Evolutionary conservation across 1,284 basidiomycete genomes (phyloP).

Genomic region (Cryptococcus sp.): DNA sequence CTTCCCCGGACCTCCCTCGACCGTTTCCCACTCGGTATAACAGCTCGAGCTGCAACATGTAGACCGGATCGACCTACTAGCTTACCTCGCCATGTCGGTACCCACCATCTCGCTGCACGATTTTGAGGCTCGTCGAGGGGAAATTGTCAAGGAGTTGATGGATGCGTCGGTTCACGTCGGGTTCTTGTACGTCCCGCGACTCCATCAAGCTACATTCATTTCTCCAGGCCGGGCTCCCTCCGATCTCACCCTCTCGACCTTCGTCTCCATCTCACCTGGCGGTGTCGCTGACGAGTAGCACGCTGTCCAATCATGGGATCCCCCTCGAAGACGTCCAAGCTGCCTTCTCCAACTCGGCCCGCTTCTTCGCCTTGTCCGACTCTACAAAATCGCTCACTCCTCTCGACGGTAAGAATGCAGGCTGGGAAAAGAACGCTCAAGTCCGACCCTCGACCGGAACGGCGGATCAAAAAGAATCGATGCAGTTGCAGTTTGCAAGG

Average conservation of each 20-base stretch:
- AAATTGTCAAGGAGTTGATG: slow-evolving; percentile 28
- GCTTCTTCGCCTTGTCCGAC: slow-evolving; percentile 23
- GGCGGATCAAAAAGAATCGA: slow-evolving; percentile 24
- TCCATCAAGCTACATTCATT: no score
- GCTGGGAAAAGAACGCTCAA: slow-evolving; percentile 26
- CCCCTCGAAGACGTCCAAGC: slow-evolving; percentile 14
- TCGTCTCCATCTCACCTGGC: background rate
- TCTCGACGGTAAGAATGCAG: slow-evolving; percentile 24
- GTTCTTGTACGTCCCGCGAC: slow-evolving; percentile 19
- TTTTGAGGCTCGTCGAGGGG: slow-evolving; percentile 24
- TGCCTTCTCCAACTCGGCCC: slow-evolving; percentile 16
- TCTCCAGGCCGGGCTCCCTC: no score
- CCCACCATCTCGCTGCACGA: slow-evolving; percentile 32
- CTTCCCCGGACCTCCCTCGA: no score
- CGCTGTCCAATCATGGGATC: slow-evolving; percentile 21
- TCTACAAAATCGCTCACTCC: slow-evolving; percentile 16
- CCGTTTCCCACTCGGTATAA: no score
- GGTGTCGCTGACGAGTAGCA: slow-evolving; percentile 8
- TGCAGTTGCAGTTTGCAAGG: slow-evolving; percentile 28
- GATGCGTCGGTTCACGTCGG: slow-evolving; percentile 28
- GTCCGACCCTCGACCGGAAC: slow-evolving; percentile 23
- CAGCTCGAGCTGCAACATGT: no score
- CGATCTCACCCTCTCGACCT: no score
- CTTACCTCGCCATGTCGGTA: slow-evolving; percentile 17
- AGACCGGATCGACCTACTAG: no score